Percentiles rank a stretch among this genome's conserved stretches.
These are phyloP conservation scores for Myriosclerotinia scirpicola DNA, from an alignment of 2,329 filamentous ascomycete species.

Conservation along the genomic window DNA sequence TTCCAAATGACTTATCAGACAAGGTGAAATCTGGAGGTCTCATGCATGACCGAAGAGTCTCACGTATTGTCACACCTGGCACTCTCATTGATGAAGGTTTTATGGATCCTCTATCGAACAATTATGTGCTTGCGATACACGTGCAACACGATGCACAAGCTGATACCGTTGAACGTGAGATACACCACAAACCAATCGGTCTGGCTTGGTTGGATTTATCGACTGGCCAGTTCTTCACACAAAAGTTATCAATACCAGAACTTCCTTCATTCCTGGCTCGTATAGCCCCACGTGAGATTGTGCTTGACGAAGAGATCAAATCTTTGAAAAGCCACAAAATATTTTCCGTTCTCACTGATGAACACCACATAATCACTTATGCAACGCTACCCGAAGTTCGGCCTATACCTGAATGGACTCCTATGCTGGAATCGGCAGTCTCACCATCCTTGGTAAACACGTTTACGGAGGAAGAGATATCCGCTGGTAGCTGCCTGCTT, in stretches of 20 bases:
- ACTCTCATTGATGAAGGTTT: conserved; percentile 98
- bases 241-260: conserved; percentile 67
- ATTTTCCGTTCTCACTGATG: conserved; percentile 68
- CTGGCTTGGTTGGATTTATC: conserved; percentile 94
- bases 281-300: conserved; percentile 79
- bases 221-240: conserved; percentile 90
- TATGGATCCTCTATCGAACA: conserved; percentile 90
- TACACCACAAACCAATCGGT: conserved; percentile 55
- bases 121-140: conserved; percentile 84
- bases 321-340: conserved; percentile 60
- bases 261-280: conserved; percentile 80
- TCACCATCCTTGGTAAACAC: conserved; percentile 49
- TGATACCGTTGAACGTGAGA: not conserved
- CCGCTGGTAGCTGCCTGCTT: conserved; percentile 77
- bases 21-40: conserved; percentile 74
- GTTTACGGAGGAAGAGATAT: conserved; percentile 69
- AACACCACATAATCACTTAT: conserved; percentile 75
- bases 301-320: conserved; percentile 67
- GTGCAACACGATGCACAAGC: conserved; percentile 43
- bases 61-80: conserved; percentile 87
- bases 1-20: conserved; percentile 68
- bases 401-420: conserved; percentile 59
- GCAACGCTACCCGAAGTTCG: conserved; percentile 48
- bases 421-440: conserved; percentile 75
- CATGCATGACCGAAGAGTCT: conserved; percentile 80